Conservation (phyloP, 2,329 filamentous ascomycete species). For the Hysterium pulicare region DNA sequence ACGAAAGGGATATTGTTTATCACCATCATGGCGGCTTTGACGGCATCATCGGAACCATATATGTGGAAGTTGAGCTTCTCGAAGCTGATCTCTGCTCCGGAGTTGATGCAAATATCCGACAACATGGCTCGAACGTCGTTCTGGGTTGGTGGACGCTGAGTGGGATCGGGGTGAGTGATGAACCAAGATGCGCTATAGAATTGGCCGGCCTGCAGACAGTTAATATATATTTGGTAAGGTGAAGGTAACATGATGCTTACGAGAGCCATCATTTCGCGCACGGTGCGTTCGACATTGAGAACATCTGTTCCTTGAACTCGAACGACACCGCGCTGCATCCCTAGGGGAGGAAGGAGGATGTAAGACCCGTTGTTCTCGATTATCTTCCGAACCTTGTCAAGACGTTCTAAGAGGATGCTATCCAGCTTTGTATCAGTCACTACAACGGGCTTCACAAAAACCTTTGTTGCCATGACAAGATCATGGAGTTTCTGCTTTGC, state of each 20-base stretch:
- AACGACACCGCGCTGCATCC: constrained; percentile 77
- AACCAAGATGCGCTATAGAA: constrained; percentile 98
- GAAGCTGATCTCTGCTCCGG: constrained; percentile 89
- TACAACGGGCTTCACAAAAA: constrained; percentile 80
- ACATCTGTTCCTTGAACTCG: constrained; percentile 92
- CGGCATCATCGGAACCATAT: constrained; percentile 91
- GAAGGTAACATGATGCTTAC: constrained; percentile 50
- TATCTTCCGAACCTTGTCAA: constrained; percentile 97
- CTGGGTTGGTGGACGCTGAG: constrained; percentile 58
- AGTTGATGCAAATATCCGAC: constrained; percentile 92
- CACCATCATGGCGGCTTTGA: constrained; percentile 91
- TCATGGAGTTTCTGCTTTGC: constrained; percentile 93
- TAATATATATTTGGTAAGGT: constrained; percentile 9
- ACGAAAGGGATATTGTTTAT: constrained; percentile 90
- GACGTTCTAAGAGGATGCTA: constrained; percentile 81
- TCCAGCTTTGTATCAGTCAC: constrained; percentile 92
- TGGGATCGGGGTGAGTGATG: constrained; percentile 72
- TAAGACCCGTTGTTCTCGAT: constrained; percentile 96
- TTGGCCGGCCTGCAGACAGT: constrained; percentile 69
- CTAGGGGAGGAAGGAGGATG: constrained; percentile 85
- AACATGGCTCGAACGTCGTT: constrained; percentile 85
- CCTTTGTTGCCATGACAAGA: constrained; percentile 72
- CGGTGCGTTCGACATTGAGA: constrained; percentile 88
- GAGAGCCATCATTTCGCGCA: constrained; percentile 91
- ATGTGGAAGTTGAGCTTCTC: constrained; percentile 93